Conservation (phyloP, 1,284 basidiomycete species). For the Tilletiopsis washingtonensis region DNA sequence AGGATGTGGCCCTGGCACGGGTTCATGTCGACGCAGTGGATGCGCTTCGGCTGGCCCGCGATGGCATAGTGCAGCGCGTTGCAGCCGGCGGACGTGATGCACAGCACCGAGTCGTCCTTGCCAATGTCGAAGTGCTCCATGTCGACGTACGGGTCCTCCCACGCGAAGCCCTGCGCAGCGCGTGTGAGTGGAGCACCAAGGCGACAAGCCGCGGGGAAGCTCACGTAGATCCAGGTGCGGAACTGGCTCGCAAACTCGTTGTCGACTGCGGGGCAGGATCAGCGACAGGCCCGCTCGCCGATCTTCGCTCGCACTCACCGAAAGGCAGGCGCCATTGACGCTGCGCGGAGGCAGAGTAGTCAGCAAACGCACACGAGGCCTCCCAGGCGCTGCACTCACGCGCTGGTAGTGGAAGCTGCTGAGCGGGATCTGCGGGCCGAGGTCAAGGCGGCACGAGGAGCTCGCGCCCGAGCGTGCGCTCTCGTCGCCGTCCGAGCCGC, state of each 20-base stretch:
- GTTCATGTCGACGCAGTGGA: slow-evolving; percentile 68
- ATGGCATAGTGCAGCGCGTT: slow-evolving; percentile 76
- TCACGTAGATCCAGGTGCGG: slow-evolving; percentile 66
- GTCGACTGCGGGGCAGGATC: slow-evolving; percentile 54
- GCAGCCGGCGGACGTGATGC: slow-evolving; percentile 72
- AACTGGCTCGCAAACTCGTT: slow-evolving; percentile 67
- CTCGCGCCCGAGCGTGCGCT: slow-evolving; percentile 47
- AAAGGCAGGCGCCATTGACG: slow-evolving; percentile 62
- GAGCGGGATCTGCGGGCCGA: slow-evolving; percentile 51
- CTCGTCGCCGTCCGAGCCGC: slow-evolving; percentile 49
- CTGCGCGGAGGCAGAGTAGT: no score
- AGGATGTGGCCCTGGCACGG: slow-evolving; percentile 66
- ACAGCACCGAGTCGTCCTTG: slow-evolving; percentile 62
- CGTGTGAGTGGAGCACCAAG: no score
- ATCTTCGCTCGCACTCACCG: slow-evolving; percentile 4
- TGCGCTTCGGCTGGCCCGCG: slow-evolving; percentile 54
- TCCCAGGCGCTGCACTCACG: no score
- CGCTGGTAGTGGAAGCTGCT: slow-evolving; percentile 70
- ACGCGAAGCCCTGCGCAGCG: slow-evolving; percentile 64
- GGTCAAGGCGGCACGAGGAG: slow-evolving; percentile 40
- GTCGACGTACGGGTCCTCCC: slow-evolving; percentile 74
- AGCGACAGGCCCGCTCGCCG: no score
- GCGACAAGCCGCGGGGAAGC: no score
- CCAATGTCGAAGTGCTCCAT: slow-evolving; percentile 62
- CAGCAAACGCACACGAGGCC: no score